Percentiles rank a stretch among this genome's conserved stretches.
Evolutionary conservation across 768 basidiomycete genomes (phyloP).

Genomic region (Psilocybe cubensis): DNA sequence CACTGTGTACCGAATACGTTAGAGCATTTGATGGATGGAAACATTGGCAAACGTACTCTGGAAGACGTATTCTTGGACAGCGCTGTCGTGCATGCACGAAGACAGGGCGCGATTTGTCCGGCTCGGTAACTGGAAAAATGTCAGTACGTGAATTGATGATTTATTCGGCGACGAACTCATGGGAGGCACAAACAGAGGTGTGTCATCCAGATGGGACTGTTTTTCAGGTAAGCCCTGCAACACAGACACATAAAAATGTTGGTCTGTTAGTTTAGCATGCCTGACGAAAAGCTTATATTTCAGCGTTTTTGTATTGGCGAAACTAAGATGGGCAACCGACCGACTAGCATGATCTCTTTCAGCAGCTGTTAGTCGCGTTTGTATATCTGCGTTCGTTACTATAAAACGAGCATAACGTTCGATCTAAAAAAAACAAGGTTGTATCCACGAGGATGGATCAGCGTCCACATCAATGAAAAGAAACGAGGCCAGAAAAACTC

Average conservation of each 20-base stretch:
- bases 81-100: slow-evolving; percentile 78
- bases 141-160: neutral
- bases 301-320: neutral
- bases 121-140: slow-evolving; percentile 63
- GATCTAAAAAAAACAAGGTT: slow-evolving; percentile 59
- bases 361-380: slow-evolving; percentile 78
- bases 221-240: slow-evolving; percentile 80
- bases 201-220: slow-evolving; percentile 79
- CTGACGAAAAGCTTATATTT: slow-evolving; percentile 37
- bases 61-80: slow-evolving; percentile 70
- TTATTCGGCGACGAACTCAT: slow-evolving; percentile 75
- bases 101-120: slow-evolving; percentile 77
- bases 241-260: slow-evolving; percentile 80
- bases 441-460: too few species aligned
- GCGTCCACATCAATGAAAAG: neutral
- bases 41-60: slow-evolving; percentile 57
- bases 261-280: slow-evolving; percentile 75
- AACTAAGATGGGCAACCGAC: slow-evolving; percentile 37
- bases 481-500: slow-evolving; percentile 12
- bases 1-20: slow-evolving; percentile 41
- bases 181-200: slow-evolving; percentile 67
- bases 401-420: slow-evolving; percentile 88
- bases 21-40: neutral
- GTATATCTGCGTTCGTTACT: slow-evolving; percentile 67
- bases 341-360: slow-evolving; percentile 83